phyloP scores from a whole-genome alignment of 495 filamentous ascomycete genomes.

The Penicillium pancosmium region DNA sequence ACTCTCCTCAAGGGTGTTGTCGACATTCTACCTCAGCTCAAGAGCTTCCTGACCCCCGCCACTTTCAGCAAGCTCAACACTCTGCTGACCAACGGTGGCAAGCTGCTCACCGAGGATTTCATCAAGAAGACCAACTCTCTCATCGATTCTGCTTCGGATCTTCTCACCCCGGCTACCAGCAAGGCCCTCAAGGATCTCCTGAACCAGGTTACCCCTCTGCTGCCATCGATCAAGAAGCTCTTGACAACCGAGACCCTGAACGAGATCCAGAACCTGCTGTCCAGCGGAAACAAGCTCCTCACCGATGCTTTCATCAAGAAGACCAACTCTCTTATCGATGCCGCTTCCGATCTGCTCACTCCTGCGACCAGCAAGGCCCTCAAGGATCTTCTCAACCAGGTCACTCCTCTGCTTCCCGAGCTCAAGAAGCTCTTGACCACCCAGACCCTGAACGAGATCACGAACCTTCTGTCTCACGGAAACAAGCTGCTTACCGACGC shows the following conservation, averaged over 20 bases:
- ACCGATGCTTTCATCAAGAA: conserved; percentile 33
- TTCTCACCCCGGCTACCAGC: conserved; percentile 42
- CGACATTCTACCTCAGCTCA: conserved; percentile 12
- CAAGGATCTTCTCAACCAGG: conserved; percentile 37
- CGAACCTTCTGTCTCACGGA: conserved; percentile 40
- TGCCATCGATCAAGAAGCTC: conserved; percentile 25
- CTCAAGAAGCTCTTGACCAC: conserved; percentile 43
- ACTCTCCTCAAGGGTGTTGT: conserved; percentile 38
- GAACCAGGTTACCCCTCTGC: conserved; percentile 22
- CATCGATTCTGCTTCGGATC: conserved; percentile 18
- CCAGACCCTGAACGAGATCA: conserved; percentile 36
- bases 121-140: conserved; percentile 24
- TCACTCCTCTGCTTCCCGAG: conserved; percentile 40
- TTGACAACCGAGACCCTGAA: conserved; percentile 27
- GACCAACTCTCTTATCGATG: conserved; percentile 18
- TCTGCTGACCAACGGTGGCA: conserved; percentile 12
- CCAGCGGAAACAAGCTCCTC: conserved; percentile 41
- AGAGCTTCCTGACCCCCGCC: conserved; percentile 33
- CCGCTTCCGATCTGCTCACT: conserved; percentile 22
- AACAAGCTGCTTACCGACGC: conserved; percentile 37
- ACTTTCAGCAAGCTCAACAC: conserved; percentile 34
- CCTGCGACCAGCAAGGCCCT: conserved; percentile 26
- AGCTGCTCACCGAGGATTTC: conserved; percentile 19
- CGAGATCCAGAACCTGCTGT: conserved; percentile 40
- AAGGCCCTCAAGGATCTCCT: conserved; percentile 25